phyloP scores from a whole-genome alignment of 2,329 filamentous ascomycete species.

The Macrophomina tecta region DNA sequence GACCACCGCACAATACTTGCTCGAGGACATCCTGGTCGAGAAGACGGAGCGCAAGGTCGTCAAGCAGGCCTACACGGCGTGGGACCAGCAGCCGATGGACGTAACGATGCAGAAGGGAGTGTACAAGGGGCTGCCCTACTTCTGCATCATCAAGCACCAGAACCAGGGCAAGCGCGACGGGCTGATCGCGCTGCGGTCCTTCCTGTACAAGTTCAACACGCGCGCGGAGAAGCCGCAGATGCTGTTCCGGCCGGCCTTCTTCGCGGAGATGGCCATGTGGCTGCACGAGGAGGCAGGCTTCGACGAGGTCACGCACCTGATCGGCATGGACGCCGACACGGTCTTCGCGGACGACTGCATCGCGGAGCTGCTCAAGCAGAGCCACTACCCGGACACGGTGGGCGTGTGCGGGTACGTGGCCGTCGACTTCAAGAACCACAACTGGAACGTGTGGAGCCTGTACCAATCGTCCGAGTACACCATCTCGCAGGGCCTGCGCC shows the following conservation, averaged over 20 bases:
- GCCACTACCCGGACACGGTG: conserved; percentile 48
- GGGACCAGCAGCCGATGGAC: conserved; percentile 47
- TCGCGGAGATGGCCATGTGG: conserved; percentile 30
- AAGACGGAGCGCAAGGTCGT: conserved; percentile 41
- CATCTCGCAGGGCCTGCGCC: conserved; percentile 42
- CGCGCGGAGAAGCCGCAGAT: conserved; percentile 42
- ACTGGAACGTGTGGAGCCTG: conserved; percentile 50
- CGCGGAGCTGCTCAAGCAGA: conserved; percentile 52
- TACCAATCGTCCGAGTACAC: conserved; percentile 57
- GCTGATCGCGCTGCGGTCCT: conserved; percentile 57
- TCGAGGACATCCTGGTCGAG: conserved; percentile 52
- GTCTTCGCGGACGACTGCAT: conserved; percentile 57
- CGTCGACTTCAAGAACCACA: conserved; percentile 52
- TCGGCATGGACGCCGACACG: conserved; percentile 44
- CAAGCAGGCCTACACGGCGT: conserved; percentile 47
- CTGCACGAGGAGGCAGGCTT: conserved; percentile 29
- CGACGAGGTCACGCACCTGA: conserved; percentile 25
- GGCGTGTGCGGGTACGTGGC: conserved; percentile 58
- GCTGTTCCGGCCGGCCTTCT: conserved; percentile 29
- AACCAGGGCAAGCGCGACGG: conserved; percentile 60
- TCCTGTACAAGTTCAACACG: conserved; percentile 56
- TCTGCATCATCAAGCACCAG: conserved; percentile 57
- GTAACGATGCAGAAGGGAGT: conserved; percentile 47
- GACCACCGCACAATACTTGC: conserved; percentile 56
- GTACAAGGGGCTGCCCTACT: conserved; percentile 55